Evolutionary conservation across 177 flowering plant species (phyloP), one percentile per base, ranked within the genome.

Genomic region (Vitis hybrid): DNA sequence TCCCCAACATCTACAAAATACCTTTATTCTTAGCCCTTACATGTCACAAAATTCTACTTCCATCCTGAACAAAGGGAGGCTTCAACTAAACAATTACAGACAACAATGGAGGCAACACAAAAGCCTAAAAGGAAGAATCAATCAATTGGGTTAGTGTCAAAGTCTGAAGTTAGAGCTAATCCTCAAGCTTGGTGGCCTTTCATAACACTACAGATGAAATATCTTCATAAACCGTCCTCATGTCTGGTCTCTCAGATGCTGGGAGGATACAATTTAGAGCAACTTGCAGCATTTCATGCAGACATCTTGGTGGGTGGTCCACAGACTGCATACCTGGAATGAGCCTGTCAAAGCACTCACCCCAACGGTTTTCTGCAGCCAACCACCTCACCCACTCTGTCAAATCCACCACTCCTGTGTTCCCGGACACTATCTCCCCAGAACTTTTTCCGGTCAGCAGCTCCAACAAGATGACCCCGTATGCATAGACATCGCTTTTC

Each of bases 401-500:
- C 71, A 89, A 73, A 71, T 86, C 90, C 14, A 91, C 84, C 15
- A 75, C 85, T 13, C 90, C 90, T 59, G 80, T 70, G 45, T 69
- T 72, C 4, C 82, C 81, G 13, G 82, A 76, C 34, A 85, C 75
- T 50, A 86, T 83, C 61, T 91, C 93, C 4, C 85, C 88, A 1
- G 92, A 81, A 70, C 82, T 71, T 78, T 76, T 85, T 54, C 92
- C 92, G 0, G 92, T 89, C 64, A 91, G 45, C 50, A 91, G 83
- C 79, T 89, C 93, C 67, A 89, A 63, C 69, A 89, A 65, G 66
- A 89, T 82, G 19, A 91, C 86, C 15, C 97, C 97, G 50, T 83
- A 91, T 13, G 97, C 93, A 77, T 89, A 91, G 5, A 89, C 88
- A 71, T 89, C 93, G 56, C 91, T 83, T 76, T 89, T 89, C 66